phyloP scores from a whole-genome alignment of 2,329 filamentous ascomycete species.

The Ploettnerulaceae sp. region DNA sequence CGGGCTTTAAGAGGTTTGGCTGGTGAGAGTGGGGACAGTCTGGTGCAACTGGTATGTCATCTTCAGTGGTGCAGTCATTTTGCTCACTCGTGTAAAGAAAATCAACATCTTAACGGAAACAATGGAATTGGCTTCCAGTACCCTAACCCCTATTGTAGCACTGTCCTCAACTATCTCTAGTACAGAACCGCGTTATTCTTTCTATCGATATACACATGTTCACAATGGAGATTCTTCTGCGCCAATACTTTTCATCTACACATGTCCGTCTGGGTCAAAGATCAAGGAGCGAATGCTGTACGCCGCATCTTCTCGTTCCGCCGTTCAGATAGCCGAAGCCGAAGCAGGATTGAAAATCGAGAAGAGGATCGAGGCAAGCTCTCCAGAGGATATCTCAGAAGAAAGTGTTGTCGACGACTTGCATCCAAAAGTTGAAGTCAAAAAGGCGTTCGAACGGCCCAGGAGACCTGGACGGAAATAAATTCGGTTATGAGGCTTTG shows the following conservation, averaged over 20 bases:
- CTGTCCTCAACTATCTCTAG: conserved; percentile 58
- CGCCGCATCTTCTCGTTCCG: conserved; percentile 63
- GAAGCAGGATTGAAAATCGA: conserved; percentile 62
- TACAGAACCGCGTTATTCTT: conserved; percentile 70
- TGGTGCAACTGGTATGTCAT: conserved; percentile 61
- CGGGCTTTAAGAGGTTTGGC: conserved; percentile 57
- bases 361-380: conserved; percentile 66
- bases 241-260: conserved; percentile 76
- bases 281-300: conserved; percentile 87
- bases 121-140: conserved; percentile 56
- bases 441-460: conserved; percentile 68
- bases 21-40: conserved; percentile 40
- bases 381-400: conserved; percentile 67
- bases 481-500: not conserved
- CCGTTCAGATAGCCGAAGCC: conserved; percentile 59
- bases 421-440: conserved; percentile 60
- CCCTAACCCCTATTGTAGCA: conserved; percentile 50
- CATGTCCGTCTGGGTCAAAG: conserved; percentile 65
- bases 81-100: conserved; percentile 44
- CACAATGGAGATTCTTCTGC: conserved; percentile 47
- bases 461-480: conserved; percentile 62
- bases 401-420: conserved; percentile 60
- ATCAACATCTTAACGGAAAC: conserved; percentile 67
- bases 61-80: not conserved
- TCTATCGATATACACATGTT: conserved; percentile 64